Base-by-base conservation (phyloP, 768 basidiomycete genomes). In the Suillus americanus region DNA sequence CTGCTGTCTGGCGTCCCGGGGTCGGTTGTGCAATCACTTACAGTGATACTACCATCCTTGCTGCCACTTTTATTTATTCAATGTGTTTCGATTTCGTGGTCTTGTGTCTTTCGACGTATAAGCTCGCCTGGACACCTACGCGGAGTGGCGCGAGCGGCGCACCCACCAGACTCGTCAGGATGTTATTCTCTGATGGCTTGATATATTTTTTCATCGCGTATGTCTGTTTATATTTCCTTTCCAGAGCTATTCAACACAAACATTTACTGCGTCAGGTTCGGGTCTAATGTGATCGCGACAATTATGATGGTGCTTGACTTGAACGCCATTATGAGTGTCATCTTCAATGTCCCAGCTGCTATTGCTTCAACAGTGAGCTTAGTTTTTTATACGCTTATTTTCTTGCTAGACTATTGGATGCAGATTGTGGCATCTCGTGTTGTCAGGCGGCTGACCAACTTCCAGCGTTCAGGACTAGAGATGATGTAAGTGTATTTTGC, bases 181-280 rank as follows among this genome's bases (percentile, higher is more conserved):
- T 91, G 78, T 86, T 92, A 37, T 91, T 91, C 72, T 76, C 82
- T 16, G 89, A 92, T 63, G 90, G 90, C 23, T 75, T 93, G 13
- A 85, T 90, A 62, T 92, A 83, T 76, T 92, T 92, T 78, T 75
- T 92, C 66, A 83, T 92, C 59, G 91, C 91, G 85, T 90, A 68
- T 62, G 86, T 79, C 5, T 62, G 53, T 48, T 62, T 61, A 33
- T 74, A 33, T 23, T 80, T 80, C 30, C 66, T 65, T 79, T 33
- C 16, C 45, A 33, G 33, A 28, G 64, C 13, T 68, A 46, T 5
- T 30, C 2, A 38, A 23, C 16, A 50, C 38, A 48, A 50, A 48
- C 3, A 13, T 18, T 62, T 33, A 43, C 20, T 53, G 28, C 10
- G 41, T 3, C 61, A 81, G 80, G 33, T 82, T 83, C 63, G 67